These are phyloP conservation scores for Globisporangium acanthophoron DNA, from an alignment of 352 stramenopile species.

Conservation along the genomic window DNA sequence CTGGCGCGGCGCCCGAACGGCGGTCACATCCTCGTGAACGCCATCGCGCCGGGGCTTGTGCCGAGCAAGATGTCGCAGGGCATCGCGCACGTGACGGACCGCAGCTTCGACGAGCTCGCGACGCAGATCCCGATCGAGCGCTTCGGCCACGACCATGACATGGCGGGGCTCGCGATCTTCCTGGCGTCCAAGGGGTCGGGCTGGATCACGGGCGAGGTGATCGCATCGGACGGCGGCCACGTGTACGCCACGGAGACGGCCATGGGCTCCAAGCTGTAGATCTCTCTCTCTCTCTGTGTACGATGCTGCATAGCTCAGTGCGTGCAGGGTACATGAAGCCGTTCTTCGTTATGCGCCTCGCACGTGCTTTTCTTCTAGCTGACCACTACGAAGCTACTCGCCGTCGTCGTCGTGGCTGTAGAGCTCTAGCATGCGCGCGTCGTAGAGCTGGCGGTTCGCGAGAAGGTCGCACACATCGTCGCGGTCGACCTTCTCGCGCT, in stretches of 20 bases:
- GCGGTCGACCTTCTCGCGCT: conserved; percentile 45
- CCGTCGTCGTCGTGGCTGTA: conserved; percentile 2
- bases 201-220: conserved; percentile 90
- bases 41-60: conserved; percentile 90
- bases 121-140: conserved; percentile 75
- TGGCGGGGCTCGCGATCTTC: conserved; percentile 92
- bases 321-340: no score
- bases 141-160: conserved; percentile 87
- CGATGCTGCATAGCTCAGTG: no score
- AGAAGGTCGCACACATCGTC: conserved; percentile 35
- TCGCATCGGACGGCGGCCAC: conserved; percentile 90
- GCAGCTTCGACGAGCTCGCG: conserved; percentile 51
- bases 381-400: not conserved
- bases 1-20: conserved; percentile 74
- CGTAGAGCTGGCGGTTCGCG: conserved; percentile 33
- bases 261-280: conserved; percentile 28
- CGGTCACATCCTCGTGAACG: conserved; percentile 94
- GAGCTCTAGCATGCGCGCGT: conserved; percentile 18
- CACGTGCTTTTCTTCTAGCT: no score
- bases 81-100: conserved; percentile 45
- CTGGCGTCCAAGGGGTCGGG: conserved; percentile 82
- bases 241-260: conserved; percentile 39
- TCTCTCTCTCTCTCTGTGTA: no score
- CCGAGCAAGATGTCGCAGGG: conserved; percentile 87
- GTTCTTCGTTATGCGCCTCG: no score